Conservation (phyloP, 495 filamentous ascomycete genomes). For the Pseudevernia furfuracea region DNA sequence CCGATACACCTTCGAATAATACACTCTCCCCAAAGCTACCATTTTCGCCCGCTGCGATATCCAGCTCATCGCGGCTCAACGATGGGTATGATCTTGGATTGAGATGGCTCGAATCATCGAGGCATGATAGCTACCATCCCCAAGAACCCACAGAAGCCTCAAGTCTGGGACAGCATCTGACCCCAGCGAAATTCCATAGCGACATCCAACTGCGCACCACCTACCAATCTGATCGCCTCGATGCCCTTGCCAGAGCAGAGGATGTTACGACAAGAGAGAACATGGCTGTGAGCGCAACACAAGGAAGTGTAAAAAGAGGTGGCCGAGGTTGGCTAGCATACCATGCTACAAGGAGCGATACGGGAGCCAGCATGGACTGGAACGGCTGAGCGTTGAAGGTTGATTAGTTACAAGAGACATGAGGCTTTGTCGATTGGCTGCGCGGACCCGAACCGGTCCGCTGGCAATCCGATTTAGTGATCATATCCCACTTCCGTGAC, state of each 20-base stretch:
- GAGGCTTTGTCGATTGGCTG: background rate
- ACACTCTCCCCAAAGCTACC: background rate
- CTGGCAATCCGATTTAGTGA: too few species aligned
- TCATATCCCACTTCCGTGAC: too few species aligned
- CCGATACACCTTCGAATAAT: too few species aligned
- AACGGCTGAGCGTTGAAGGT: background rate
- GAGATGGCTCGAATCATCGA: background rate
- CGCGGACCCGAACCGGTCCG: background rate
- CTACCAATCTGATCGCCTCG: background rate
- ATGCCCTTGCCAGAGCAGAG: background rate
- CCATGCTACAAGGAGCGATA: slow-evolving; percentile 10
- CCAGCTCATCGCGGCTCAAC: background rate
- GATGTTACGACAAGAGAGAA: background rate
- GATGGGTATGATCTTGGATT: background rate
- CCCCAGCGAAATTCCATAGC: background rate
- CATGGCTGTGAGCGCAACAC: slow-evolving; percentile 1
- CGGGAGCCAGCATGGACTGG: slow-evolving; percentile 7
- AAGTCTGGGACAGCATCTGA: background rate
- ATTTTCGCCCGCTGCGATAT: background rate
- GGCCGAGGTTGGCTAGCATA: slow-evolving; percentile 14
- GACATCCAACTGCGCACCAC: background rate
- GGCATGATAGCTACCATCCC: background rate
- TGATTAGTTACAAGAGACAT: background rate
- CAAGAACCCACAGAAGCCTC: background rate
- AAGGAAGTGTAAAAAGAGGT: slow-evolving; percentile 1